A percentile compares a stretch with the other conserved stretches of the same genome.
Evolutionary conservation across 768 basidiomycete species (phyloP).

Genomic region (Suillus ampliporus): DNA sequence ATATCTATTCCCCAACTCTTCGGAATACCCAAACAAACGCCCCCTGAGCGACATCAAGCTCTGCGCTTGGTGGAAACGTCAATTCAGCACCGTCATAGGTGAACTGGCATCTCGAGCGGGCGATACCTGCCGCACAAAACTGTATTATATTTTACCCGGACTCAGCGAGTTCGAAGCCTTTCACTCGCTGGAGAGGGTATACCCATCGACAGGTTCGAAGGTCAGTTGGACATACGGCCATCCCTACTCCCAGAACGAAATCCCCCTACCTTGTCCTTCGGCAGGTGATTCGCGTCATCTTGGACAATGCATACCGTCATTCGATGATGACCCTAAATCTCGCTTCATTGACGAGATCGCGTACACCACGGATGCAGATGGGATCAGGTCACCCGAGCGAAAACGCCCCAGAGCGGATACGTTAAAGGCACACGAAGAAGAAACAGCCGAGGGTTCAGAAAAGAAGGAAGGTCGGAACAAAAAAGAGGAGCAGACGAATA

Average conservation of each 20-base stretch:
- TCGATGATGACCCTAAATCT: constrained; percentile 97
- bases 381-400: constrained; percentile 61
- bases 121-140: constrained; percentile 19
- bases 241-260: constrained; percentile 60
- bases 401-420: constrained; percentile 55
- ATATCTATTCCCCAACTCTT: constrained; percentile 93
- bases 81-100: constrained; percentile 61
- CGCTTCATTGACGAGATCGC: constrained; percentile 93
- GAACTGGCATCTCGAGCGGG: constrained; percentile 37
- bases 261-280: constrained; percentile 52
- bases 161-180: constrained; percentile 70
- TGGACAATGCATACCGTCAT: constrained; percentile 82
- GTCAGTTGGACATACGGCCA: constrained; percentile 77
- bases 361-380: constrained; percentile 65
- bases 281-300: constrained; percentile 46
- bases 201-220: constrained; percentile 24
- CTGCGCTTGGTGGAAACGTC: constrained; percentile 92
- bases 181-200: constrained; percentile 53
- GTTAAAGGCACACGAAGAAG: constrained; percentile 25
- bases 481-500: constrained; percentile 47
- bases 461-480: constrained; percentile 26
- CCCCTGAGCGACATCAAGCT: constrained; percentile 79
- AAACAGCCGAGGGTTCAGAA: constrained; percentile 31
- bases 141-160: constrained; percentile 76
- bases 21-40: constrained; percentile 68